Conservation (phyloP, 1,139 yeast species). For the Diutina catenulata region DNA sequence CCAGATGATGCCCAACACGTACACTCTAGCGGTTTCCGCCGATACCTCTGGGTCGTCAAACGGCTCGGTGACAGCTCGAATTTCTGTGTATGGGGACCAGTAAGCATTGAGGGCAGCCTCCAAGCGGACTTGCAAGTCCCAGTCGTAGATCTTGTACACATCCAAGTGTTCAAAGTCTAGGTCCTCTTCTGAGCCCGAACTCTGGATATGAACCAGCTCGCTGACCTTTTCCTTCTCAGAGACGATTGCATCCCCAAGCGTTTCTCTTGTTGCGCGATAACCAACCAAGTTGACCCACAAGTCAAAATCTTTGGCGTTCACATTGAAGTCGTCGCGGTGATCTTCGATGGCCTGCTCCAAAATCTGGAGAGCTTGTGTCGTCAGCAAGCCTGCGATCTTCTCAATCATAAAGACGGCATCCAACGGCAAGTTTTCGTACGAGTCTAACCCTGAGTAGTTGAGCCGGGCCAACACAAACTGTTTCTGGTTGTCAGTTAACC, state of each 20-base stretch:
- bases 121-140: conserved; percentile 9
- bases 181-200: not conserved
- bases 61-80: conserved; percentile 10
- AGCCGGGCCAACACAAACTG: not conserved
- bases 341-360: not conserved
- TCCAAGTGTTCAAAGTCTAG: no score
- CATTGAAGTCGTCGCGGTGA: conserved; percentile 3
- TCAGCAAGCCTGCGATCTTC: not conserved
- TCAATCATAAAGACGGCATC: conserved; percentile 3
- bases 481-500: not conserved
- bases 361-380: not conserved
- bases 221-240: not conserved
- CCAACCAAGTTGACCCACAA: not conserved
- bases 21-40: conserved; percentile 9
- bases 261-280: not conserved
- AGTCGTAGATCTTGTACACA: conserved; percentile 6
- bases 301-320: not conserved
- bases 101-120: conserved; percentile 9
- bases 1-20: conserved; percentile 10
- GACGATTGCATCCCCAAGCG: no score
- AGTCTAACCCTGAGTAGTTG: conserved; percentile 9
- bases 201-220: no score
- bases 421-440: not conserved
- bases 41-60: conserved; percentile 8
- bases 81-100: conserved; percentile 10